phyloP scores from a whole-genome alignment of 805 yeast species.

The Naumovozyma dairenensis region DNA sequence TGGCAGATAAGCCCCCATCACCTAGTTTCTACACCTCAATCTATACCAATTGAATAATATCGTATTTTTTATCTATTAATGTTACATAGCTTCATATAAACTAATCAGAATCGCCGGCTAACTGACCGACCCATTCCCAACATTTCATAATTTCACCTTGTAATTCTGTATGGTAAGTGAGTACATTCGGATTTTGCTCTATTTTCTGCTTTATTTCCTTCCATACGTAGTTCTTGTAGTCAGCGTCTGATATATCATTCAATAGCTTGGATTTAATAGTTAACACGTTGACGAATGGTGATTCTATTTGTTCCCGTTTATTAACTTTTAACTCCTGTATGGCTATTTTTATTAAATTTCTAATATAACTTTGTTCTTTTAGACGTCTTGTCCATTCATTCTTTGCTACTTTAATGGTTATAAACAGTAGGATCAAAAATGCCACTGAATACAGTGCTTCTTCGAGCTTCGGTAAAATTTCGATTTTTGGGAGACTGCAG shows the following conservation, averaged over 20 bases:
- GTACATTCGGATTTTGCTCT: constrained; percentile 51
- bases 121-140: constrained; percentile 62
- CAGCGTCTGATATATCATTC: constrained; percentile 16
- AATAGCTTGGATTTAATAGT: constrained; percentile 58
- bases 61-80: too few species aligned
- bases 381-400: too few species aligned
- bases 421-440: too few species aligned
- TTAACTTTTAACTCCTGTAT: constrained; percentile 40
- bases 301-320: constrained; percentile 25
- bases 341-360: constrained; percentile 23
- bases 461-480: too few species aligned
- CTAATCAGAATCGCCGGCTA: background rate
- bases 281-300: constrained; percentile 51
- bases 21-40: too few species aligned
- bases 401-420: too few species aligned
- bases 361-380: constrained; percentile 33
- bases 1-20: too few species aligned
- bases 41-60: too few species aligned
- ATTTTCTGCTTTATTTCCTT: constrained; percentile 40
- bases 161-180: constrained; percentile 50
- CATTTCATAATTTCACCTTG: constrained; percentile 78
- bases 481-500: too few species aligned
- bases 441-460: too few species aligned
- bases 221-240: constrained; percentile 44
- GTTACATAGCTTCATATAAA: too few species aligned